Conservation (phyloP, 768 basidiomycete species). For the Naganishia randhawae region DNA sequence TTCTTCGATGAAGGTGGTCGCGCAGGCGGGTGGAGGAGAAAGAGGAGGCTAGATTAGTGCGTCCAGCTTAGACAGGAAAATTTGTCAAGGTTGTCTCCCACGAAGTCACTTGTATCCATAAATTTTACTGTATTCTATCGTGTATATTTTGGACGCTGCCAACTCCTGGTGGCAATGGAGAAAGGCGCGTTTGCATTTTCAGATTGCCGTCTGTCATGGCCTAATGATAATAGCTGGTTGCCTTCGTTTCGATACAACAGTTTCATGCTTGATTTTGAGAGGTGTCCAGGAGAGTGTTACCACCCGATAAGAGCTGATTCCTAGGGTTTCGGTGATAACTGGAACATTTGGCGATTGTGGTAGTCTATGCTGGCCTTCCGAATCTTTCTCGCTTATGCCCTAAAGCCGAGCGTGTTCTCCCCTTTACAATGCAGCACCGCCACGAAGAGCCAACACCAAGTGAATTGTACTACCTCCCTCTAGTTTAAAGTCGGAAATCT, state of each 20-base stretch:
- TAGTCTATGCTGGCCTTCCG: neutral
- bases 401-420: constrained; percentile 2
- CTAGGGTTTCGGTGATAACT: neutral
- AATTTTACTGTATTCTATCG: neutral
- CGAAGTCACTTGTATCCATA: neutral
- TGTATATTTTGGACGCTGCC: neutral
- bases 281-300: too few relatives aligned
- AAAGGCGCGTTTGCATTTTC: neutral
- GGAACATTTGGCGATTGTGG: neutral
- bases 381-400: neutral
- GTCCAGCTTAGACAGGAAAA: neutral
- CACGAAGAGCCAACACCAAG: constrained; percentile 90
- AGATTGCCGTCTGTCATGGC: neutral
- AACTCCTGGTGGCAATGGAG: neutral
- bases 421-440: constrained; percentile 56
- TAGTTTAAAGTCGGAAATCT: constrained; percentile 77
- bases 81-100: neutral
- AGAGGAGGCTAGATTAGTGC: neutral
- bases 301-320: neutral
- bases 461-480: constrained; percentile 81
- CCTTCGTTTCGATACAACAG: neutral
- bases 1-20: constrained; percentile 44
- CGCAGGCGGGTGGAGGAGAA: constrained; percentile 41
- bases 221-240: neutral
- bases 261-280: neutral